phyloP scores from a whole-genome alignment of 345 rosid genomes.

The Bruguiera gymnorhiza region DNA sequence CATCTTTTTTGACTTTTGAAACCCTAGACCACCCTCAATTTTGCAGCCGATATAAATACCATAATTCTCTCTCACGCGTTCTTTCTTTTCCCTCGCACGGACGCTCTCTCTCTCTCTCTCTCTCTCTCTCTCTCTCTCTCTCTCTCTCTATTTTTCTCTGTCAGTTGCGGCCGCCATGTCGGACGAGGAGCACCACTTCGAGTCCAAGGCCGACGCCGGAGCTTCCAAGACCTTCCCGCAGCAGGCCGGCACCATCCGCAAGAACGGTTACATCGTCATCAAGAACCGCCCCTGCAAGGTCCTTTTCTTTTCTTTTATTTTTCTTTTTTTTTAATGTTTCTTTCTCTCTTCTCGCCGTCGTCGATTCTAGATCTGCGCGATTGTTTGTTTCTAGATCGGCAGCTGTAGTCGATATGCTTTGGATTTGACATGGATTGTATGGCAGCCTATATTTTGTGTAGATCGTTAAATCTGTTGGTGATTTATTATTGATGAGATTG shows the following conservation, averaged over 20 bases:
- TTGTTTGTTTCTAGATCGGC: too few species aligned
- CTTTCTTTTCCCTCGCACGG: background rate
- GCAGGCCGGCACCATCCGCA: constrained; percentile 36
- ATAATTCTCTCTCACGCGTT: background rate
- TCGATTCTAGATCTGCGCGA: background rate
- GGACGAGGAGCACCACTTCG: constrained; percentile 37
- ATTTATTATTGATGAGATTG: too few species aligned
- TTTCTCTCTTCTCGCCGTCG: background rate
- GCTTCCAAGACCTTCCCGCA: constrained; percentile 34
- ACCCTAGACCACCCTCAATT: constrained; percentile 10
- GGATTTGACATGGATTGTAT: too few species aligned
- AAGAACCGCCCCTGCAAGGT: constrained; percentile 36
- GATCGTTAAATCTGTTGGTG: too few species aligned
- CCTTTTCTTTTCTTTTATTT: too few species aligned
- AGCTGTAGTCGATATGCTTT: too few species aligned
- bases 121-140: background rate
- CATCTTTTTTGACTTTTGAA: background rate
- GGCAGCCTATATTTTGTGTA: too few species aligned
- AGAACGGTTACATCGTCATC: constrained; percentile 33
- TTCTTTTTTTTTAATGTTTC: background rate
- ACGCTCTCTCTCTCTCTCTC: background rate
- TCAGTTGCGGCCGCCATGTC: constrained; percentile 22
- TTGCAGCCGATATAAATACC: background rate
- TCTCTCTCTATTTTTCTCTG: background rate
- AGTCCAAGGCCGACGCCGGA: constrained; percentile 39